Conservation (phyloP, 371 early-diverging fungal species). For the Apophysomyces sp. region DNA sequence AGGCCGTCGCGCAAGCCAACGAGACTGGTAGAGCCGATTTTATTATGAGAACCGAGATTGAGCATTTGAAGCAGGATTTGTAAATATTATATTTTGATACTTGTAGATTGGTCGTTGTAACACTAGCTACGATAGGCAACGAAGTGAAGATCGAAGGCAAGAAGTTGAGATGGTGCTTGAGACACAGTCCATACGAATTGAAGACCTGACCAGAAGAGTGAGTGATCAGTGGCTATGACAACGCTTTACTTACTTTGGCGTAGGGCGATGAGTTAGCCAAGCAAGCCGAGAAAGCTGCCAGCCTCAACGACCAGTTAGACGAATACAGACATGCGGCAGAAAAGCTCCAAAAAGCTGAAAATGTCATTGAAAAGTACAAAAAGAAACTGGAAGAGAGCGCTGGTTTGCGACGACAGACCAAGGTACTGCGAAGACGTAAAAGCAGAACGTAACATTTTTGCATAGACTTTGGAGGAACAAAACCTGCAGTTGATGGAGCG, state of each 20-base stretch:
- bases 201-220: conserved; percentile 68
- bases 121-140: conserved; percentile 43
- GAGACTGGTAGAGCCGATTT: conserved; percentile 85
- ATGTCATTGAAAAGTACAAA: conserved; percentile 92
- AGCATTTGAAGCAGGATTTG: conserved; percentile 81
- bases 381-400: conserved; percentile 88
- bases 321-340: conserved; percentile 89
- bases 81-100: conserved; percentile 34
- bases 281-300: conserved; percentile 66
- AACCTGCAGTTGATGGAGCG: conserved; percentile 65
- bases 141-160: conserved; percentile 75
- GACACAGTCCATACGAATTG: conserved; percentile 57
- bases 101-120: neutral
- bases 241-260: neutral
- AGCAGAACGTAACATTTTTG: neutral
- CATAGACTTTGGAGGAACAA: conserved; percentile 71
- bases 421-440: conserved; percentile 31
- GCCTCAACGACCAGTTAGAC: conserved; percentile 85
- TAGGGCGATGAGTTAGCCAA: conserved; percentile 57
- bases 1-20: conserved; percentile 62
- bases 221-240: neutral
- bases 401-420: conserved; percentile 76
- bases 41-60: conserved; percentile 84
- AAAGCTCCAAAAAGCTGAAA: conserved; percentile 88
- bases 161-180: conserved; percentile 70